phyloP scores from a whole-genome alignment of 371 early-diverging fungal species.

The Sporodiniella umbellata region DNA sequence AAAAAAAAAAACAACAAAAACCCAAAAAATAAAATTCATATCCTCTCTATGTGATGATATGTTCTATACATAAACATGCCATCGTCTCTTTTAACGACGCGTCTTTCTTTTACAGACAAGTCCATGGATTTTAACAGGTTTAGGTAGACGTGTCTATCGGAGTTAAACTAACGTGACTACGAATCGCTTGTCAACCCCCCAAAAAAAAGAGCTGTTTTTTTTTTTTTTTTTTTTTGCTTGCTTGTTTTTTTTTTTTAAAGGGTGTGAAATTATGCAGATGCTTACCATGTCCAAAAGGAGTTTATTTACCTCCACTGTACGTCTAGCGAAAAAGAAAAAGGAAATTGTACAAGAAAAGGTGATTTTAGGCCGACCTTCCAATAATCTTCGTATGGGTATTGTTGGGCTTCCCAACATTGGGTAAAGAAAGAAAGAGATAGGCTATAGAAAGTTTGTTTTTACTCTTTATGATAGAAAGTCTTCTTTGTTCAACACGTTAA shows the following conservation, averaged over 20 bases:
- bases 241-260: not conserved
- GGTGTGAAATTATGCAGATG: too few species aligned
- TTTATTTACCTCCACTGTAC: not conserved
- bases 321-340: slow-evolving; percentile 20
- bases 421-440: slow-evolving; percentile 20
- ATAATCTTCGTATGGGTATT: slow-evolving; percentile 91
- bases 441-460: not conserved
- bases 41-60: too few species aligned
- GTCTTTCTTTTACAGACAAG: too few species aligned
- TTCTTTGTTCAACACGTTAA: slow-evolving; percentile 88
- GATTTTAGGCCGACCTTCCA: slow-evolving; percentile 62
- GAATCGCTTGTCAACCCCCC: too few species aligned
- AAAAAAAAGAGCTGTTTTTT: too few species aligned
- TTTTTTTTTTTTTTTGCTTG: not conserved
- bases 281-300: not conserved
- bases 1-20: too few species aligned
- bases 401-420: slow-evolving; percentile 98
- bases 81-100: too few species aligned
- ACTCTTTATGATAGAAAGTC: slow-evolving; percentile 60
- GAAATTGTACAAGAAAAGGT: slow-evolving; percentile 27
- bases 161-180: too few species aligned
- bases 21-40: too few species aligned
- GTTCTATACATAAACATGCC: too few species aligned
- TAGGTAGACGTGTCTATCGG: too few species aligned
- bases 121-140: too few species aligned